Evolutionary conservation across 371 early-diverging fungal genomes (phyloP).

Genomic region (Mortierella sp.): DNA sequence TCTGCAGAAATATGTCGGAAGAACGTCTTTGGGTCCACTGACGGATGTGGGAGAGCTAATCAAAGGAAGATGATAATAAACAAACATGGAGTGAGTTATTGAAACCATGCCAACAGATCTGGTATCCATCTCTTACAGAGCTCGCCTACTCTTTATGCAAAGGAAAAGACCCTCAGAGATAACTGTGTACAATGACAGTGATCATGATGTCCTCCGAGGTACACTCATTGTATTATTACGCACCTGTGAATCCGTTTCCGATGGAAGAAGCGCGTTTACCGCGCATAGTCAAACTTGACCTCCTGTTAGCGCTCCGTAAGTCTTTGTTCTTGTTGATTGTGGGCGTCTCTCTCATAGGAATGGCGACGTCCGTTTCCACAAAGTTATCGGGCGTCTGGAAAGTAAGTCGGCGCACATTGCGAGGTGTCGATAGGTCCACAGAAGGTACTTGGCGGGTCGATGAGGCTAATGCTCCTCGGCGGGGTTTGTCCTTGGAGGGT

Average conservation of each 20-base stretch:
- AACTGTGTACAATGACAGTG: neutral
- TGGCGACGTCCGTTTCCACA: conserved; percentile 43
- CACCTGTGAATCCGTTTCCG: conserved; percentile 67
- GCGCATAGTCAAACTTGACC: conserved; percentile 77
- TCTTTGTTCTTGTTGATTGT: conserved; percentile 64
- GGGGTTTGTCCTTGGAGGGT: conserved; percentile 27
- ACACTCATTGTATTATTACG: neutral
- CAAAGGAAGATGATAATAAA: neutral
- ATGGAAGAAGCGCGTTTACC: conserved; percentile 77
- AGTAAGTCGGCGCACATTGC: conserved; percentile 12
- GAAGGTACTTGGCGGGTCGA: neutral
- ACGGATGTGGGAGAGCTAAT: conserved; percentile 73
- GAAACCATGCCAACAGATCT: too few relatives aligned
- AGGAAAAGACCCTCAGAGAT: neutral
- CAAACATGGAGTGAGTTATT: neutral
- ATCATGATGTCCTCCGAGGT: neutral
- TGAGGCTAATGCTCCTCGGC: neutral
- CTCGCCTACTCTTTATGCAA: too few relatives aligned
- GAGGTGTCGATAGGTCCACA: conserved; percentile 8
- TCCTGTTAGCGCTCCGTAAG: conserved; percentile 63
- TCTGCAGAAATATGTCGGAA: conserved; percentile 80
- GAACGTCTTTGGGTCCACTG: conserved; percentile 64
- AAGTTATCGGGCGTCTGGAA: conserved; percentile 25
- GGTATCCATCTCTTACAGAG: too few relatives aligned
- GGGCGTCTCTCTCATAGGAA: conserved; percentile 66